phyloP scores from a whole-genome alignment of 495 filamentous ascomycete genomes.

The Astrothelium macrocarpum region DNA sequence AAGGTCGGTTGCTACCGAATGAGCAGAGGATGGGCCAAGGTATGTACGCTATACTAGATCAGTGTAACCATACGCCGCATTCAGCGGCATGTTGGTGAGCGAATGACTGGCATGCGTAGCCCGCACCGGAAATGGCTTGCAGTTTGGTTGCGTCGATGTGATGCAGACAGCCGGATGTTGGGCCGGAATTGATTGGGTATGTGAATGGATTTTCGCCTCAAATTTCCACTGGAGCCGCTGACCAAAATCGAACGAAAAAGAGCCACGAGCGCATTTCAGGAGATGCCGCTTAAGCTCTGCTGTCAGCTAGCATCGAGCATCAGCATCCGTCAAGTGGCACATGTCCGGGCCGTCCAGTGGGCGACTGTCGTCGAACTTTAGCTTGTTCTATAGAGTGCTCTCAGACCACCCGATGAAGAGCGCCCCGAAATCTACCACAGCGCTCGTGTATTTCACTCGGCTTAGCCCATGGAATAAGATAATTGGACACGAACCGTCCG shows the following conservation, averaged over 20 bases:
- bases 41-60: slow-evolving; percentile 1
- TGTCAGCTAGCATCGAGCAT: neutral
- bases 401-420: neutral
- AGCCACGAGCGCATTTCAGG: neutral
- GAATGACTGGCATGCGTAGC: neutral
- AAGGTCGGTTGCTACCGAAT: neutral
- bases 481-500: neutral
- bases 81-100: neutral
- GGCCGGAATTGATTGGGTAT: neutral
- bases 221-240: neutral
- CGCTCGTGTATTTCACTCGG: neutral
- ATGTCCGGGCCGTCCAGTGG: neutral
- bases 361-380: neutral
- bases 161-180: neutral
- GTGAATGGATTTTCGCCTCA: neutral
- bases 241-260: neutral
- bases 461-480: neutral
- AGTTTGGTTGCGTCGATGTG: neutral
- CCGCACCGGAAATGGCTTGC: slow-evolving; percentile 4
- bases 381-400: neutral
- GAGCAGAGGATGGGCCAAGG: neutral
- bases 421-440: neutral
- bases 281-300: neutral
- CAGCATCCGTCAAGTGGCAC: neutral
- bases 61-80: slow-evolving; percentile 3